These are phyloP conservation scores for Aurantiochytrium sp. DNA, from an alignment of 108 stramenopile genomes.

Conservation along the genomic window DNA sequence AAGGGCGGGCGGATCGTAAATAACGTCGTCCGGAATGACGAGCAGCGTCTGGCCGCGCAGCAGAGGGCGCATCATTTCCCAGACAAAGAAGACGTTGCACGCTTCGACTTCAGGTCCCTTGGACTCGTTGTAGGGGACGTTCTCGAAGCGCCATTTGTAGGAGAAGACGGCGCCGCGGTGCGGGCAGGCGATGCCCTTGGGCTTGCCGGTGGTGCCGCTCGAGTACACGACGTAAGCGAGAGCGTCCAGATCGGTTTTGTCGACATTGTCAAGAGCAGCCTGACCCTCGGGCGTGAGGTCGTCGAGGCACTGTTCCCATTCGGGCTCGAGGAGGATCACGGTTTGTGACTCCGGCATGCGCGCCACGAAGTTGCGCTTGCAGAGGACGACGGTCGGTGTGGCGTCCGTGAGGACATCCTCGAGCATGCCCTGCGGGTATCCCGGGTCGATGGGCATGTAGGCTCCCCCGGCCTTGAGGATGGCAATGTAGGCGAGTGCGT, in stretches of 20 bases:
- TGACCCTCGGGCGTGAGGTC: slow-evolving; percentile 24
- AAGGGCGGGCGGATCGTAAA: slow-evolving; percentile 58
- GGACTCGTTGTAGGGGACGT: slow-evolving; percentile 32
- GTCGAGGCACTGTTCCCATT: not conserved
- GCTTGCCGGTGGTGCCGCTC: slow-evolving; percentile 64
- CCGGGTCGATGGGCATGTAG: slow-evolving; percentile 64
- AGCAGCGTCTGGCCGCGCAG: slow-evolving; percentile 53
- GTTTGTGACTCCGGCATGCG: slow-evolving; percentile 37
- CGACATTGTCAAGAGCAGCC: slow-evolving; percentile 19
- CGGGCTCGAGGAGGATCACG: not conserved
- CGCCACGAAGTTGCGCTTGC: slow-evolving; percentile 18
- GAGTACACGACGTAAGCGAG: slow-evolving; percentile 64
- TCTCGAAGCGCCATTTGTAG: slow-evolving; percentile 46
- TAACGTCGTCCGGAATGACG: slow-evolving; percentile 61
- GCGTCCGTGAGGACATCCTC: slow-evolving; percentile 49
- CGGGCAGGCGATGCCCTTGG: slow-evolving; percentile 57
- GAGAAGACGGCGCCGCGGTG: slow-evolving; percentile 59
- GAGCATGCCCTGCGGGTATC: slow-evolving; percentile 60
- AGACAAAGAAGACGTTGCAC: slow-evolving; percentile 71
- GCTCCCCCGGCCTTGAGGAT: slow-evolving; percentile 57
- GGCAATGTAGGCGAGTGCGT: slow-evolving; percentile 56
- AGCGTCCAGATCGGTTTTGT: slow-evolving; percentile 39
- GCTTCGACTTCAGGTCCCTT: slow-evolving; percentile 49
- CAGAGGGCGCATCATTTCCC: slow-evolving; percentile 64
- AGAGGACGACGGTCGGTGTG: slow-evolving; percentile 40